These are phyloP conservation scores for Pontederia crassipes DNA, from an alignment of 176 grass and related monocot species.

Conservation along the genomic window DNA sequence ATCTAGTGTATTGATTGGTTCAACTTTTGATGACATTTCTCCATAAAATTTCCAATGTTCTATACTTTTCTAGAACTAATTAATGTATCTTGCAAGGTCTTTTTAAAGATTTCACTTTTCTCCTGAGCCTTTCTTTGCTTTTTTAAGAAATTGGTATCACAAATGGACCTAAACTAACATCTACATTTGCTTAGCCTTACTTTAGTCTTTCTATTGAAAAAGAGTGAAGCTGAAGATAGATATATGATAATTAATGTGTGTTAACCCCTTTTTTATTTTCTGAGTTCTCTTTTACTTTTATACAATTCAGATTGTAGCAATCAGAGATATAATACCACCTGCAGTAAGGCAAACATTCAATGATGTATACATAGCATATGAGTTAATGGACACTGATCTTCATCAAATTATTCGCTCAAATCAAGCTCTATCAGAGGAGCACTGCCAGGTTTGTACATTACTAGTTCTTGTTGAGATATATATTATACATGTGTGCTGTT, in stretches of 20 bases:
- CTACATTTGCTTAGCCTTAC: too few species aligned
- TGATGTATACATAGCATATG: slow-evolving; percentile 94
- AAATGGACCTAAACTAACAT: background rate
- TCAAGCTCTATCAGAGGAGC: slow-evolving; percentile 96
- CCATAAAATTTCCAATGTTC: too few species aligned
- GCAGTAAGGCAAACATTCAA: slow-evolving; percentile 62
- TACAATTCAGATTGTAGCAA: slow-evolving; percentile 76
- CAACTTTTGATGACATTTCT: too few species aligned
- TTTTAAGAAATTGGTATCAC: background rate
- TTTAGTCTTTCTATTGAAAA: too few species aligned
- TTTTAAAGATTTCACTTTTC: too few species aligned
- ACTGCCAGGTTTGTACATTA: slow-evolving; percentile 61
- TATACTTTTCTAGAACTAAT: too few species aligned
- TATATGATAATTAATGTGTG: background rate
- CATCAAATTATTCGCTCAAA: slow-evolving; percentile 99
- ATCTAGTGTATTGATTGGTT: too few species aligned
- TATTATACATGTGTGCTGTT: background rate
- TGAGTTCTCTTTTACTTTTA: background rate
- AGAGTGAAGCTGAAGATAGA: too few species aligned
- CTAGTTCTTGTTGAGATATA: background rate
- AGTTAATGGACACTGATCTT: slow-evolving; percentile 99
- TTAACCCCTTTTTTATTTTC: background rate
- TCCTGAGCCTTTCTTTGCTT: too few species aligned
- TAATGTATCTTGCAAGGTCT: too few species aligned
- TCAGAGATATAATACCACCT: slow-evolving; percentile 96